Base-by-base conservation (phyloP, 768 basidiomycete species). In the Pleurotus djamor region DNA sequence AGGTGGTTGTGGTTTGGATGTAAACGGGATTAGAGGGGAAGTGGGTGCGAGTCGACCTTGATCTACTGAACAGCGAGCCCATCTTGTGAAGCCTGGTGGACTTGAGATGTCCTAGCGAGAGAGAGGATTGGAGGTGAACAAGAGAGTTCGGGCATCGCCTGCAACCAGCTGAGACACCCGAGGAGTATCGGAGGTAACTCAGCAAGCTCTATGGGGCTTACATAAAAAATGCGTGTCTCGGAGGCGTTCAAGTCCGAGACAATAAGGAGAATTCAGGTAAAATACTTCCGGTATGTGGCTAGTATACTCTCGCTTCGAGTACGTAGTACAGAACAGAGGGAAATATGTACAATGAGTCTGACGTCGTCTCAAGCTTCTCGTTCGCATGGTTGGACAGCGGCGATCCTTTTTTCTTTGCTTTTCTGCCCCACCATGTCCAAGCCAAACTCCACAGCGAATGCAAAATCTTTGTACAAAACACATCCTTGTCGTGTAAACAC, bases 401-500 rank as follows among this genome's bases (percentile, higher is more conserved):
- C 21, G 21, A 28, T 28, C 21, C 21, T 28, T 28, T 28, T 28
- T 28, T 28, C 21, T n/a, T 41, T 41, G 10, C 38, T 41, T 41
- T 41, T 41, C 9, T n/a, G n/a, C 38, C 38, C n/a, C 28, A 35
- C 43, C 33, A 38, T 41, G 48, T 49, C 57, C 34, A 49, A 48
- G 33, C 8, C 55, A 14, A 28, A 34, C 55, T 48, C 41, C 37
- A 10, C 49, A 43, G 13, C 41, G 52, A 58, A 33, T 28, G 38
- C 38, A 32, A 28, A 28, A 28, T 28, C 21, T 3, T 3, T 7
- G 36, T 80, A 74, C 69, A 82, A 82, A 67, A 78, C 72, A 45
- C 71, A 76, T 59, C 74, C 74, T 34, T 83, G 81, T 68, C 80
- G 82, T 33, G 82, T 80, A 68, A 45, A 44, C 79, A 68, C 7